Evolutionary conservation across 208 protist genomes (phyloP), one percentile per base, ranked within the genome.

Genomic region (Wallacemonas rigidus): DNA sequence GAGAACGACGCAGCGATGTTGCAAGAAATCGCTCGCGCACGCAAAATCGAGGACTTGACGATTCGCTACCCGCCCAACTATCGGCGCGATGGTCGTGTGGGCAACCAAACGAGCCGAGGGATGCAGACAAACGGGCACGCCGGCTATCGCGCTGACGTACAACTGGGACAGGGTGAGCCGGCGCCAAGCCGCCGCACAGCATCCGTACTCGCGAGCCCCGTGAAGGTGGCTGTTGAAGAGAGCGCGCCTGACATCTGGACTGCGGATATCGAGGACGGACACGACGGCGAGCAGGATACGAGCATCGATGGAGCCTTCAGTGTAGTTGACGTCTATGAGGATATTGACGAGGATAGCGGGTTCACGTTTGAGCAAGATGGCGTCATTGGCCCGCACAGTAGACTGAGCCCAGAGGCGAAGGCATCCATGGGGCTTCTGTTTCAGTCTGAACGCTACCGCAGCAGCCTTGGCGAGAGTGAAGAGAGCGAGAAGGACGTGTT

Each of bases 351-450:
- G 15, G 70, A 71, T 3, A 35, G 14, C 6, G 2, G 9, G 9
- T 36, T 51, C 11, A 58, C 50, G 65, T 44, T 47, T 35, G 51
- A 74, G 4, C 57, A 4, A 2, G 17, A 72, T 1, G 58, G 54
- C 3, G 62, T 61, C 38, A 83, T 89, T 51, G 86, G 80, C 2
- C 79, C 87, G 0, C 74, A 84, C 38, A 80, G 79, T 36, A 61
- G 81, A 51, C 71, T 97, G 39, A 95, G 88, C 68, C 38, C 55
- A 2, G 92, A 97, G 72, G 92, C 90, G 15, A 80, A 81, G 43
- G 82, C 65, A 2, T 91, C 90, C 3, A 84, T 94, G 75, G 80
- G 85, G 12, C 79, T 97, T 2, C 76, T 97, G 44, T 91, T 90
- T 57, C 77, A 94, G 51, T 89, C 84, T 6, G 91, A 94, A 51